Conservation (phyloP, 2,329 filamentous ascomycete species). For the Paraphaeosphaeria minitans region DNA sequence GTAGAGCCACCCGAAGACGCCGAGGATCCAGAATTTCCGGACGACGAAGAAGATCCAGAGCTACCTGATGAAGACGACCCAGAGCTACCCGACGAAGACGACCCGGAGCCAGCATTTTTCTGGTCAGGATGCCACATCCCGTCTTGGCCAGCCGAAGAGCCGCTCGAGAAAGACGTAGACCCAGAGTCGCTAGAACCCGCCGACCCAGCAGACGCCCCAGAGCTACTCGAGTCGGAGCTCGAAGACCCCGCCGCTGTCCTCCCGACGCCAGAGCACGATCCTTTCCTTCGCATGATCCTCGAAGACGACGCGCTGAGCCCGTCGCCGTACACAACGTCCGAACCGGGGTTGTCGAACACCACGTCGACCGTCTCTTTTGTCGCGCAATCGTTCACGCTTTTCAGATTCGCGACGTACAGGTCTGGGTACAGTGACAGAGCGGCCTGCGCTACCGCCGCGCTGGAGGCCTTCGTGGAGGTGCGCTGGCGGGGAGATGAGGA, state of each 20-base stretch:
- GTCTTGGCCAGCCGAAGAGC: too few relatives aligned
- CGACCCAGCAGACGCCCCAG: constrained; percentile 9
- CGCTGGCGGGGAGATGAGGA: constrained; percentile 48
- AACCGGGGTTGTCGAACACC: constrained; percentile 50
- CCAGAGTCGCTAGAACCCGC: neutral
- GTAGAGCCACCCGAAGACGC: neutral
- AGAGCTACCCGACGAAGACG: constrained; percentile 4
- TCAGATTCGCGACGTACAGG: constrained; percentile 53
- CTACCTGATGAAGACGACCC: constrained; percentile 6
- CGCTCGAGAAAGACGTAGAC: neutral
- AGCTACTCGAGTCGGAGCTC: constrained; percentile 7
- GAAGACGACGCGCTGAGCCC: constrained; percentile 29
- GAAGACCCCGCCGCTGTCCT: constrained; percentile 19
- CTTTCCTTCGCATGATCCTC: constrained; percentile 14
- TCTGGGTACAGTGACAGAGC: constrained; percentile 45
- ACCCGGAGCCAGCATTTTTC: constrained; percentile 9
- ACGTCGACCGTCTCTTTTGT: constrained; percentile 46
- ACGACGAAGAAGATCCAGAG: neutral
- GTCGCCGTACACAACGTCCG: constrained; percentile 47
- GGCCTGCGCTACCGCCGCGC: constrained; percentile 22
- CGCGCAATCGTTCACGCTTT: constrained; percentile 47
- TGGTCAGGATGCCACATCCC: neutral
- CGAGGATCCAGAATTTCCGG: neutral
- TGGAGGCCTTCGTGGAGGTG: constrained; percentile 7
- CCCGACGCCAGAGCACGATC: constrained; percentile 27